phyloP scores from a whole-genome alignment of 345 rosid species.

The Aquilaria malaccensis region DNA sequence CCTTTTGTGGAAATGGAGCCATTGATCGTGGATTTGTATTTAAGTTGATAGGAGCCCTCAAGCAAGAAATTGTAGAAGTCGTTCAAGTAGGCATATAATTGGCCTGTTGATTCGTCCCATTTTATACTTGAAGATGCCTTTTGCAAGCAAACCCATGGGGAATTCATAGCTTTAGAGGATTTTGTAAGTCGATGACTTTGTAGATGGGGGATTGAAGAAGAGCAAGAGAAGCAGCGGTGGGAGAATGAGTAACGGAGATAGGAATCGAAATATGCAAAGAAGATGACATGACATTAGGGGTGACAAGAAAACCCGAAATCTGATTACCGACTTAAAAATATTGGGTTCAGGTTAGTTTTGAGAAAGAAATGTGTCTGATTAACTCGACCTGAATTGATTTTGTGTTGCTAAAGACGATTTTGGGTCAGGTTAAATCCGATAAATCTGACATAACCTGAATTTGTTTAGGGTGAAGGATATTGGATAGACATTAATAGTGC shows the following conservation, averaged over 20 bases:
- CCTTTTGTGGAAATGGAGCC: constrained; percentile 62
- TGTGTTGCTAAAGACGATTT: too few species aligned
- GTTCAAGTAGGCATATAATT: constrained; percentile 49
- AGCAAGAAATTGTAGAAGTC: constrained; percentile 76
- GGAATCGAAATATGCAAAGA: constrained; percentile 11
- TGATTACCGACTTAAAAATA: too few species aligned
- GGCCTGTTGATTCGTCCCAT: constrained; percentile 50
- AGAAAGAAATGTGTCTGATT: too few species aligned
- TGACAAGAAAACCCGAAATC: too few species aligned
- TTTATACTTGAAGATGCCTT: constrained; percentile 57
- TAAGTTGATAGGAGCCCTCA: constrained; percentile 80
- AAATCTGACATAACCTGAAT: too few species aligned
- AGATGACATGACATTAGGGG: too few species aligned
- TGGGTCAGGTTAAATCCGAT: too few species aligned
- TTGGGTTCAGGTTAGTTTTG: too few species aligned
- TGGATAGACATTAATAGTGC: too few species aligned
- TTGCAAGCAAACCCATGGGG: constrained; percentile 76
- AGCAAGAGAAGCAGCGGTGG: constrained; percentile 12
- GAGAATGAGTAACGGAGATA: constrained; percentile 5
- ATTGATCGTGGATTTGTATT: constrained; percentile 62
- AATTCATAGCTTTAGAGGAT: constrained; percentile 56
- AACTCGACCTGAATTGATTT: too few species aligned
- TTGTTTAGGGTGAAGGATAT: too few species aligned
- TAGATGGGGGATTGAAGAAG: constrained; percentile 15
- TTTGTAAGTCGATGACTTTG: constrained; percentile 50